Base-by-base conservation (phyloP, 2,329 filamentous ascomycete genomes). In the Claviceps humidiphila region DNA sequence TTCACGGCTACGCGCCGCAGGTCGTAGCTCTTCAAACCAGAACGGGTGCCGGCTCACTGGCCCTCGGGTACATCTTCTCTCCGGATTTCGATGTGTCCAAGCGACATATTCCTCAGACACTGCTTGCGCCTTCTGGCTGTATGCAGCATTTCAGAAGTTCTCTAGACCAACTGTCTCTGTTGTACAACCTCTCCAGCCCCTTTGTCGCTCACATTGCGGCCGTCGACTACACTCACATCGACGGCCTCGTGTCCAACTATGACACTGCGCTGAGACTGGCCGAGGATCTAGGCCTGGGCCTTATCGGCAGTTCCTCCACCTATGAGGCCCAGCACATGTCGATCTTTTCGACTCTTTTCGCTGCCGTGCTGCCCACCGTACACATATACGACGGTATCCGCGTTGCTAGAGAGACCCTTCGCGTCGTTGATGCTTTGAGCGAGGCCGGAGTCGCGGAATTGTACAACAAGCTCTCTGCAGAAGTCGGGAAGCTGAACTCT, bases 251-350 rank as follows among this genome's bases (percentile, higher is more conserved):
- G 43, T 81, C 89, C 55, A 90, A 97, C 68, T 98, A 98, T 69
- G 82, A 83, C 55, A 81, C 82, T 42, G 84, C 88, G 3, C 75
- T 97, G 62, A 80, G 83, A 57, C 72, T 91, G 48, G 86, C 89
- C 8, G 93, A 97, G 67, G 93, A 97, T 59, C 78, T 97, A 14
- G 91, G 93, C 16, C 75, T 97, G 30, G 90, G 84, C 47, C 76
- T 98, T 43, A 81, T 98, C 47, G 80, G 87, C 57, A 95, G 89
- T 66, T 81, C 82, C 51, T 95, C 89, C 34, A 82, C 87, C 34
- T 90, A 94, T 60, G 93, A 98, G 73, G 78, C 86, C 48, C 93
- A 98, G 75, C 93, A 98, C 71, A 95, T 95, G 85, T 80, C 89
- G 7, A 72, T 95, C n/a, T 84, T 95, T 61, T 81, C 89, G 1